Conservation (phyloP, 352 stramenopile genomes). For the Pythium myriotylum region DNA sequence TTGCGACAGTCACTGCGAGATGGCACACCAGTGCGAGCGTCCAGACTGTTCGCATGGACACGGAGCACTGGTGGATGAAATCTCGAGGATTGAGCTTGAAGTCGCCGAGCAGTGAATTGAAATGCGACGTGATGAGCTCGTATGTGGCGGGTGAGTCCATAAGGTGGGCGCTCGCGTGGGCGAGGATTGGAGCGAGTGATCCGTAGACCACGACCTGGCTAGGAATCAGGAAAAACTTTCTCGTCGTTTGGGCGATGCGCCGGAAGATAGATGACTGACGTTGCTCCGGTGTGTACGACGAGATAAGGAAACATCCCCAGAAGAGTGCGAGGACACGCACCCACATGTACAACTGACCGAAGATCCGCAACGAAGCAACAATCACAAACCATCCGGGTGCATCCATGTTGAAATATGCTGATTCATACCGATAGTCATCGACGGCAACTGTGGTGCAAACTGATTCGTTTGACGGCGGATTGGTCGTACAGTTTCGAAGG, state of each 20-base stretch:
- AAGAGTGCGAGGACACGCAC: slow-evolving; percentile 11
- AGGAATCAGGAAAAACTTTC: slow-evolving; percentile 5
- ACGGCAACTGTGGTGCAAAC: slow-evolving; percentile 20
- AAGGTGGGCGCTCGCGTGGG: slow-evolving; percentile 1
- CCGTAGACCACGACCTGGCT: slow-evolving; percentile 17
- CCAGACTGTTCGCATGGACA: slow-evolving; percentile 13
- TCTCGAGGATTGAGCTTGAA: not conserved
- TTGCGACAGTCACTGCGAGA: not conserved
- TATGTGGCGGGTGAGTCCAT: slow-evolving; percentile 8
- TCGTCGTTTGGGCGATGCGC: not conserved
- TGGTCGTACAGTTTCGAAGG: slow-evolving; percentile 1
- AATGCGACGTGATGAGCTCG: not conserved
- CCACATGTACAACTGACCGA: slow-evolving; percentile 23
- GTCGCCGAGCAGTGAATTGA: slow-evolving; percentile 2
- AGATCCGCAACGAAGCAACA: slow-evolving; percentile 1
- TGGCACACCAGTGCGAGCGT: not conserved
- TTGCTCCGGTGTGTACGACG: not conserved
- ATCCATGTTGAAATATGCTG: slow-evolving; percentile 1
- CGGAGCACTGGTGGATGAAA: not conserved
- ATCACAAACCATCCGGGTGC: slow-evolving; percentile 7
- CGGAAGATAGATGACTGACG: not conserved
- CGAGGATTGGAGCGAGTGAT: not conserved
- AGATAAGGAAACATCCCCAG: not conserved
- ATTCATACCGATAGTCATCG: slow-evolving; percentile 30
- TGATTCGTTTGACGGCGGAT: not conserved